Conservation (phyloP, 495 filamentous ascomycete genomes). For the Parachaetomium inaequale region DNA sequence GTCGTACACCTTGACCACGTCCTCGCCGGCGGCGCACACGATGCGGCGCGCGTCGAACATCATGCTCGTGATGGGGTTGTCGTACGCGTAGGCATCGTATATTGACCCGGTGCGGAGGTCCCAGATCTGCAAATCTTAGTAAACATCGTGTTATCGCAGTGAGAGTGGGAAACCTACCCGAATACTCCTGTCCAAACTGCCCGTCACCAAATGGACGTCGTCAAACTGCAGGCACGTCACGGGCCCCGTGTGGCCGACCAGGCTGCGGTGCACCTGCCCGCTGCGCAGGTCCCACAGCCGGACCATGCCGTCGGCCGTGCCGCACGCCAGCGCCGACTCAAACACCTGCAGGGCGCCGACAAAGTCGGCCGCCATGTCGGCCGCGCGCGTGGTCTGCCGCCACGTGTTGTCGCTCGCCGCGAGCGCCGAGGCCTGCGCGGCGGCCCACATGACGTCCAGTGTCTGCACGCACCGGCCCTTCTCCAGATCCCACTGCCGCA, state of each 20-base stretch:
- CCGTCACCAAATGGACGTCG: constrained; percentile 90
- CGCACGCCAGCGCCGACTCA: constrained; percentile 94
- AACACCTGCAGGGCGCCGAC: constrained; percentile 95
- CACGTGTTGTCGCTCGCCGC: constrained; percentile 53
- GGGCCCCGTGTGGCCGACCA: constrained; percentile 94
- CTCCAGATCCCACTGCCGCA: constrained; percentile 95
- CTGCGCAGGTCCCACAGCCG: constrained; percentile 94
- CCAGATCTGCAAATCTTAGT: constrained; percentile 73
- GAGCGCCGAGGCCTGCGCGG: constrained; percentile 79
- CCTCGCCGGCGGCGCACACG: constrained; percentile 83
- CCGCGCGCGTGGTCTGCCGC: constrained; percentile 53
- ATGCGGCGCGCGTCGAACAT: constrained; percentile 94
- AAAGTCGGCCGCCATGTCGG: constrained; percentile 71
- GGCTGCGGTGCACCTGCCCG: constrained; percentile 90
- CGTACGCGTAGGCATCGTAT: constrained; percentile 93
- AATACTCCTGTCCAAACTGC: constrained; percentile 89
- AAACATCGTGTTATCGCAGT: background rate
- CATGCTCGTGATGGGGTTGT: constrained; percentile 91
- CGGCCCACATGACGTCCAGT: constrained; percentile 97
- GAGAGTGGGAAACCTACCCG: constrained; percentile 57
- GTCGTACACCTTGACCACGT: constrained; percentile 95
- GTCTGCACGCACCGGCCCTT: constrained; percentile 97
- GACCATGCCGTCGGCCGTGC: constrained; percentile 97
- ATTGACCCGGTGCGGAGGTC: constrained; percentile 96
- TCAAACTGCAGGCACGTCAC: constrained; percentile 97